Percentiles rank a stretch among this genome's conserved stretches.
Conservation (phyloP, 192 early-diverging fungal genomes). For the Chytriomyces sp. region DNA sequence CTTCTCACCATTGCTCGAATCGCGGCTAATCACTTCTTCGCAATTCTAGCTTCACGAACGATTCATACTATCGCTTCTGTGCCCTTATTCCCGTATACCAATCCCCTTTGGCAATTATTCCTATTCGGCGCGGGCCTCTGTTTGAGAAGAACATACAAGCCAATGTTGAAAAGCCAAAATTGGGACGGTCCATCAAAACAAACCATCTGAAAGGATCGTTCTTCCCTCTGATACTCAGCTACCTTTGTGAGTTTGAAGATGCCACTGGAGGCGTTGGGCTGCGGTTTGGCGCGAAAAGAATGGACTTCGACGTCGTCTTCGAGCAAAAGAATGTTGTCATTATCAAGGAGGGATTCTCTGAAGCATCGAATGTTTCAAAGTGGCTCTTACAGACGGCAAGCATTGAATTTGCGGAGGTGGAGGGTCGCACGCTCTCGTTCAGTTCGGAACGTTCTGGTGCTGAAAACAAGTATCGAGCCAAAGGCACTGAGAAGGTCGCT, state of each 20-base stretch:
- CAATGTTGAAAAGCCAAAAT: constrained; percentile 49
- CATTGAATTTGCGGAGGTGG: constrained; percentile 48
- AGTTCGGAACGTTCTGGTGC: constrained; percentile 18
- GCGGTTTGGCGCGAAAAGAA: constrained; percentile 43
- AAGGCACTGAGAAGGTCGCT: not conserved
- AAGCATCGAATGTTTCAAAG: not conserved
- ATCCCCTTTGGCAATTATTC: constrained; percentile 53
- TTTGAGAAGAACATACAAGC: constrained; percentile 30
- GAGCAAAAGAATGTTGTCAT: constrained; percentile 36
- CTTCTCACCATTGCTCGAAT: not conserved
- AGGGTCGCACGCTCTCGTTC: constrained; percentile 44
- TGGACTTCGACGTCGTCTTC: constrained; percentile 47
- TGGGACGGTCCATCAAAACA: constrained; percentile 42
- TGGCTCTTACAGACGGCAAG: constrained; percentile 25
- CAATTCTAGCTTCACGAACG: constrained; percentile 35
- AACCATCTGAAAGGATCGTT: constrained; percentile 41
- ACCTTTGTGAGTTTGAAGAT: constrained; percentile 43
- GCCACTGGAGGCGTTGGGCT: constrained; percentile 48
- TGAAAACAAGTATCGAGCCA: constrained; percentile 25
- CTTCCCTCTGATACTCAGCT: constrained; percentile 49
- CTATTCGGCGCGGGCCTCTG: constrained; percentile 45
- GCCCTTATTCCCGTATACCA: constrained; percentile 50
- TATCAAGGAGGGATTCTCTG: not conserved
- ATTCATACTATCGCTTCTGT: constrained; percentile 36
- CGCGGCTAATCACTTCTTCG: not conserved